phyloP scores from a whole-genome alignment of 2,329 filamentous ascomycete genomes.

The Pyricularia sp. region DNA sequence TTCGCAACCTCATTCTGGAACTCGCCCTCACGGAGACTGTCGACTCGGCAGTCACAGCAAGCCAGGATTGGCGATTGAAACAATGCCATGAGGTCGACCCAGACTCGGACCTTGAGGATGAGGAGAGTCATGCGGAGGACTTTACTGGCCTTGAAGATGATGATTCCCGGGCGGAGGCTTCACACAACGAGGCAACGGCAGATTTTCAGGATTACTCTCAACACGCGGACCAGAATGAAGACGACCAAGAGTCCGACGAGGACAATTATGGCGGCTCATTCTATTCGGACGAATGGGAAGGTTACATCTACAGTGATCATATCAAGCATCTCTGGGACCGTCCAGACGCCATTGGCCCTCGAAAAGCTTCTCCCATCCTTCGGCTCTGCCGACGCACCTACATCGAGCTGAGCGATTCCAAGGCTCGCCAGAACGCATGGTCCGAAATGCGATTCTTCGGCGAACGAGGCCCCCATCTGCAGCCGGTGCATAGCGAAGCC shows the following conservation, averaged over 20 bases:
- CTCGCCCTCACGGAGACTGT: not conserved
- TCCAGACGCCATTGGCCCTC: not conserved
- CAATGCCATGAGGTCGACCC: not conserved
- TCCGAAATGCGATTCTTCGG: not conserved
- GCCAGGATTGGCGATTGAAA: not conserved
- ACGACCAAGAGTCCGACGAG: too few relatives aligned
- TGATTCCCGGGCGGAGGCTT: not conserved
- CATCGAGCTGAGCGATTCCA: not conserved
- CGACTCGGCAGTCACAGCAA: not conserved
- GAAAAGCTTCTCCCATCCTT: not conserved
- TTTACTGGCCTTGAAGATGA: not conserved
- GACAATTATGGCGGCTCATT: too few relatives aligned
- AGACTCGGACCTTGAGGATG: not conserved
- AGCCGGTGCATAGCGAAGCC: not conserved
- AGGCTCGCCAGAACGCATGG: not conserved
- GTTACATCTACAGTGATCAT: not conserved
- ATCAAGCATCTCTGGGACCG: not conserved
- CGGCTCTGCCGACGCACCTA: constrained; percentile 6
- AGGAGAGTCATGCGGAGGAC: not conserved
- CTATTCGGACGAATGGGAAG: too few relatives aligned
- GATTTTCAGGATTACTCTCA: too few relatives aligned
- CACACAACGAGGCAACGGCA: not conserved
- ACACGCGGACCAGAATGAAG: too few relatives aligned
- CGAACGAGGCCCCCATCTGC: not conserved
- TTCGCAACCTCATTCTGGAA: not conserved